Evolutionary conservation across 352 stramenopile genomes (phyloP).

Genomic region (Hyaloperonospora brassicae): DNA sequence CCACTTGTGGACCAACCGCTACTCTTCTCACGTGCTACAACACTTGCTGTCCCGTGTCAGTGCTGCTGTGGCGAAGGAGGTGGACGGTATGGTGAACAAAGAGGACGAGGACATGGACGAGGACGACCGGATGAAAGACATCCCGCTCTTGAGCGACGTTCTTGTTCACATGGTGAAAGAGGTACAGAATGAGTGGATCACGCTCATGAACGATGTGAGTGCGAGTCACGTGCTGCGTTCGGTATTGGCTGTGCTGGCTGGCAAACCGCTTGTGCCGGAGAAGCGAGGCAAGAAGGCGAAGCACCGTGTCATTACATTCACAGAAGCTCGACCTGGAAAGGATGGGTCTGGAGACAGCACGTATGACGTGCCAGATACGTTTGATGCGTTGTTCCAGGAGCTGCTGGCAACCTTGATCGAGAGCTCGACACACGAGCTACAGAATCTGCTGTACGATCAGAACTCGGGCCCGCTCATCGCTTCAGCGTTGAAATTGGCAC

Average conservation of each 20-base stretch:
- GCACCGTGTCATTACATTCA: constrained; percentile 59
- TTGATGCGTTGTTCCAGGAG: constrained; percentile 52
- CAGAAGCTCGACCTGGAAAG: constrained; percentile 30
- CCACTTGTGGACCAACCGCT: constrained; percentile 81
- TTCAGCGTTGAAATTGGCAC: constrained; percentile 51
- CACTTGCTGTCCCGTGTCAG: constrained; percentile 57
- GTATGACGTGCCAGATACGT: constrained; percentile 46
- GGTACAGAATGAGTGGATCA: constrained; percentile 73
- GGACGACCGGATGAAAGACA: constrained; percentile 52
- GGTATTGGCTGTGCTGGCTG: constrained; percentile 55
- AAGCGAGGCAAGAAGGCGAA: constrained; percentile 81
- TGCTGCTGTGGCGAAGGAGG: constrained; percentile 37
- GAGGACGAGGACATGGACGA: constrained; percentile 33
- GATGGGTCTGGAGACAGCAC: constrained; percentile 25
- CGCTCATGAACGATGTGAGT: constrained; percentile 81
- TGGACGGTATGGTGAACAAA: constrained; percentile 23
- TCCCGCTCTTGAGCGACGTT: constrained; percentile 56
- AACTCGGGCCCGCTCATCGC: constrained; percentile 70
- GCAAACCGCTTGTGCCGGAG: constrained; percentile 55
- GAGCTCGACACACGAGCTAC: constrained; percentile 34
- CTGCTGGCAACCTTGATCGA: constrained; percentile 45
- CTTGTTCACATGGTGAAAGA: constrained; percentile 70
- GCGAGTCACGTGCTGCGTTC: constrained; percentile 77
- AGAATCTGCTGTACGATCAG: constrained; percentile 60
- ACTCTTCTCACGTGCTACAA: constrained; percentile 82